Evolutionary conservation across 2,329 filamentous ascomycete genomes (phyloP).

Genomic region (Fusarium torreyae): DNA sequence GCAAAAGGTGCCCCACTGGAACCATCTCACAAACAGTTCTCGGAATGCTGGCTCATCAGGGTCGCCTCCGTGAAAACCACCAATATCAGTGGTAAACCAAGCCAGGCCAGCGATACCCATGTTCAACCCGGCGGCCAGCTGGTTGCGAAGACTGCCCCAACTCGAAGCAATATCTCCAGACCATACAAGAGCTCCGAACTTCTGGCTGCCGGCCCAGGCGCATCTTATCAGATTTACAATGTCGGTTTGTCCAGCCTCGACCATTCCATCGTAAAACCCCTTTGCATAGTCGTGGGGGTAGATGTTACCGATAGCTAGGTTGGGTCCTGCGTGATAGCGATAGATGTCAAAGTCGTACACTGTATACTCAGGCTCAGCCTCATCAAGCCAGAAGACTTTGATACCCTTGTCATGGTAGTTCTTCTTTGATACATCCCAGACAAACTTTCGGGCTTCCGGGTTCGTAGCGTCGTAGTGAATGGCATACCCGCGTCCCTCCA

Average conservation of each 20-base stretch:
- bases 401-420: conserved; percentile 76
- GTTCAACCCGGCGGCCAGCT: conserved; percentile 75
- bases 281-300: conserved; percentile 72
- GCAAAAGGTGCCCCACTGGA: conserved; percentile 77
- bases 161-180: conserved; percentile 76
- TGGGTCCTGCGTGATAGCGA: conserved; percentile 56
- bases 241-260: conserved; percentile 64
- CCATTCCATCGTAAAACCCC: conserved; percentile 72
- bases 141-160: conserved; percentile 71
- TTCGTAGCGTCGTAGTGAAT: conserved; percentile 76
- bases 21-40: conserved; percentile 76
- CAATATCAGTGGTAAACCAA: conserved; percentile 80
- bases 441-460: conserved; percentile 68
- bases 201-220: conserved; percentile 70
- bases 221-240: conserved; percentile 69
- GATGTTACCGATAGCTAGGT: conserved; percentile 67
- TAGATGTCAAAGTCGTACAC: conserved; percentile 78
- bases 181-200: conserved; percentile 76
- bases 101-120: conserved; percentile 76
- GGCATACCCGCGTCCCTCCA: conserved; percentile 72
- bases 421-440: conserved; percentile 71
- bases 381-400: conserved; percentile 77
- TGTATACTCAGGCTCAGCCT: conserved; percentile 76
- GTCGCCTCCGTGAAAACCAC: conserved; percentile 77
- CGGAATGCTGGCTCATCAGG: conserved; percentile 68